A percentile compares a stretch with the other conserved stretches of the same genome.
These are phyloP conservation scores for Oleoguttula mirabilis DNA, from an alignment of 495 filamentous ascomycete genomes.

Conservation along the genomic window DNA sequence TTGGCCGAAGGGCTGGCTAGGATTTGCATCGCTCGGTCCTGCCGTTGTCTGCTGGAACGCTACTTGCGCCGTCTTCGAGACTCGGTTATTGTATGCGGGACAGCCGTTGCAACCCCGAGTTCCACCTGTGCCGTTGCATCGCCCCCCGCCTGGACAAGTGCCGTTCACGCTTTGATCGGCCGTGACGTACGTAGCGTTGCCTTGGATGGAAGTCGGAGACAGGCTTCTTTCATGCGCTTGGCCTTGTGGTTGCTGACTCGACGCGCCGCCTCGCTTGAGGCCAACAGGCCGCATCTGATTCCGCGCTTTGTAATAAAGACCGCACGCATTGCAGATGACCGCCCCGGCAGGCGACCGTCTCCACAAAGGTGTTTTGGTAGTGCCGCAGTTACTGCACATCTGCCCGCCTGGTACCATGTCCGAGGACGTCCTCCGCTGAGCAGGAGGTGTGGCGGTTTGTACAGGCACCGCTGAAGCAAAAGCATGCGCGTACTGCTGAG, in stretches of 20 bases:
- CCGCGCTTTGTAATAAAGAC: constrained; percentile 84
- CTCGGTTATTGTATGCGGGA: constrained; percentile 91
- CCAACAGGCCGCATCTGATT: constrained; percentile 83
- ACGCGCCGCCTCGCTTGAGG: constrained; percentile 47
- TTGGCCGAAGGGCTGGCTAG: constrained; percentile 15
- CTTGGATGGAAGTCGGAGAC: constrained; percentile 32
- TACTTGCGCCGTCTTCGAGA: constrained; percentile 73
- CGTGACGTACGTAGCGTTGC: constrained; percentile 63
- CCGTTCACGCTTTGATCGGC: constrained; percentile 60
- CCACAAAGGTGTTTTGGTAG: constrained; percentile 89
- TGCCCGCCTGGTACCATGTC: constrained; percentile 2
- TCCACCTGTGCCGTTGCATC: constrained; percentile 92
- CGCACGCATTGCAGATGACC: constrained; percentile 96
- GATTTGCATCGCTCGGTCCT: not conserved
- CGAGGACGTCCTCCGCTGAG: no score
- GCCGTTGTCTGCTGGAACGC: constrained; percentile 37
- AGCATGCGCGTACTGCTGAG: not conserved
- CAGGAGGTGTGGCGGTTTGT: no score
- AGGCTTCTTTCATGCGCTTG: constrained; percentile 28
- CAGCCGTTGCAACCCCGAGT: constrained; percentile 94
- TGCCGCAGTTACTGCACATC: constrained; percentile 73
- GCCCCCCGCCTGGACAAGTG: constrained; percentile 90
- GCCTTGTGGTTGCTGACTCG: constrained; percentile 6
- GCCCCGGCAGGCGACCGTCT: constrained; percentile 81
- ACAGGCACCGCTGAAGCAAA: not conserved